Conservation (phyloP, 2,329 filamentous ascomycete genomes). For the Magnaporthales sp. region DNA sequence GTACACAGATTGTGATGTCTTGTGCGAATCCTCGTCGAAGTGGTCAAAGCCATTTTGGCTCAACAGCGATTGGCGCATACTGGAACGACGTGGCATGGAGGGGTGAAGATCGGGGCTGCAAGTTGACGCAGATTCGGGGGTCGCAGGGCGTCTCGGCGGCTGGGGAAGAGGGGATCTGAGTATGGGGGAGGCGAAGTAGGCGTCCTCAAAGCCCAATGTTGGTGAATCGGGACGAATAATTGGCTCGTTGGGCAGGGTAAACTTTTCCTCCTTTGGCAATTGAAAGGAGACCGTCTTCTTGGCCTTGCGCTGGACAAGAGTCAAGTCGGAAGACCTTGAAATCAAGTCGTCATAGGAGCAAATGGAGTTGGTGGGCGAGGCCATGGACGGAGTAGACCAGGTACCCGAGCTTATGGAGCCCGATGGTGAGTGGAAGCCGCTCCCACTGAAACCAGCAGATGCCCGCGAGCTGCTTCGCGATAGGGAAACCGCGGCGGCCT, state of each 20-base stretch:
- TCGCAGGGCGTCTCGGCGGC: constrained; percentile 12
- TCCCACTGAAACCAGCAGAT: constrained; percentile 20
- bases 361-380: constrained; percentile 36
- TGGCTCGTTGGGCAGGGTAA: constrained; percentile 31
- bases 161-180: constrained; percentile 18
- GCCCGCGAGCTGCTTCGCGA: constrained; percentile 25
- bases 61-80: neutral
- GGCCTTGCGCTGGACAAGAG: constrained; percentile 12
- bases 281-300: constrained; percentile 38
- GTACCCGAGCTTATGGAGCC: constrained; percentile 34
- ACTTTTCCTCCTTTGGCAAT: constrained; percentile 22
- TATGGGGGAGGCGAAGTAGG: constrained; percentile 20
- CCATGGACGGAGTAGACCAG: constrained; percentile 31
- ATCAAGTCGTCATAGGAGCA: constrained; percentile 26
- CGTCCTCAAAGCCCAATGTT: constrained; percentile 46
- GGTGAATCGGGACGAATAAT: constrained; percentile 50
- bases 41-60: constrained; percentile 9
- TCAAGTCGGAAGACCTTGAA: constrained; percentile 12
- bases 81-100: constrained; percentile 9
- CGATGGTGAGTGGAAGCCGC: constrained; percentile 36
- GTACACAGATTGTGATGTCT: constrained; percentile 31
- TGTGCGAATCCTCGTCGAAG: constrained; percentile 19
- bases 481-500: constrained; percentile 27
- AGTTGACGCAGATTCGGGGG: constrained; percentile 5
- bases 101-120: constrained; percentile 9